Base-by-base conservation (phyloP, 108 stramenopile genomes). In the Nitzschia sp. region DNA sequence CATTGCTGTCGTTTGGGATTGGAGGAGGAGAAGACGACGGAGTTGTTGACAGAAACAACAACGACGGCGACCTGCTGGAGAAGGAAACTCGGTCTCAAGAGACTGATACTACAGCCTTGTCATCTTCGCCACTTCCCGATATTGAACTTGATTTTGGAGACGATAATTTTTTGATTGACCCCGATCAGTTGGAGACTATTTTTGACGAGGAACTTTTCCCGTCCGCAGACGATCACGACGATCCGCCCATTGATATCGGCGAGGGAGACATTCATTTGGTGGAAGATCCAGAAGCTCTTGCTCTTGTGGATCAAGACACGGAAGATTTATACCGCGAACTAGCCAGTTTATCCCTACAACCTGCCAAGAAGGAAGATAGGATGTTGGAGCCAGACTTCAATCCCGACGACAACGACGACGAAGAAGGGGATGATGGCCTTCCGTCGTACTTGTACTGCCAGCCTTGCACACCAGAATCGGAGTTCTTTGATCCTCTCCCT, bases 101-200 rank as follows among this genome's bases (percentile, higher is more conserved):
- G 3, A 35, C 36, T 3, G 6, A 5, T 15, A 45, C 34, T 55
- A n/a, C n/a, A 17, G 13, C 46, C 6, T 15, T 46, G 15, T 59
- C 59, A 2, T 19, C 60, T 23, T 33, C 42, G 3, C 59, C 71
- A 28, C 63, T 72, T 30, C 71, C 71, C 30, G 54, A 64, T 18
- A 64, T 72, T 64, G 71, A 64, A 58, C 34, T 72, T 13, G 71
- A 72, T 21, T 57, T 64, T 46, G 71, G 29, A 23, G 62, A 64
- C 63, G 70, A 71, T 53, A 31, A 38, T 31, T 72, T 72, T 54
- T 54, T 72, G 17, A 8, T 46, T 18, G 38, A 59, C 3, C 55
- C 62, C 17, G 58, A 70, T 59, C 58, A 70, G 21, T 42, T 70
- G 5, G 35, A 70, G 18, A 9, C 23, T 46, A n/a, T 70, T 21